Conservation (phyloP, 176 grass and related monocot species). For the Melocanna baccifera region DNA sequence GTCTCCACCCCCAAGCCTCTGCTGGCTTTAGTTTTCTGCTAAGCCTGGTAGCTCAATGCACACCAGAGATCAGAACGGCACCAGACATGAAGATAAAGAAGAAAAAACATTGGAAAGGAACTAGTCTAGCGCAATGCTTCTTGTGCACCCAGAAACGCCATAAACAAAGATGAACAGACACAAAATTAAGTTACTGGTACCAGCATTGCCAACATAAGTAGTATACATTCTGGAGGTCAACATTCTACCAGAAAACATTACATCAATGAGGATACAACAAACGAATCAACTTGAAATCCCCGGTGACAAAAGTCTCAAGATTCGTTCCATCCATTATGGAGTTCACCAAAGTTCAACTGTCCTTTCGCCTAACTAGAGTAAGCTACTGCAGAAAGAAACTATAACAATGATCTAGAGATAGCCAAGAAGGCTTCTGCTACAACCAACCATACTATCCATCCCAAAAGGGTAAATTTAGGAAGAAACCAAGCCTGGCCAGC, state of each 20-base stretch:
- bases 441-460: neutral
- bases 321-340: neutral
- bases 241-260: constrained; percentile 12
- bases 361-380: neutral
- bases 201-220: neutral
- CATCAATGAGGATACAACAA: neutral
- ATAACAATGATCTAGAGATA: neutral
- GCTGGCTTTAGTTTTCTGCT: neutral
- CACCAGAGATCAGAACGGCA: neutral
- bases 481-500: no score
- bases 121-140: neutral
- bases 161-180: neutral
- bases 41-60: neutral
- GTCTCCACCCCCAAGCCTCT: no score
- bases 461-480: neutral
- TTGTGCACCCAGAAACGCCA: neutral
- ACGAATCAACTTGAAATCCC: neutral
- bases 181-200: neutral
- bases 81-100: neutral
- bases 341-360: neutral
- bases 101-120: neutral
- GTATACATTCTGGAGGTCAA: neutral
- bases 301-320: neutral
- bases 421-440: neutral
- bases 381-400: constrained; percentile 9